Conservation (phyloP, 805 yeast species). For the Yarrowia bubula region DNA sequence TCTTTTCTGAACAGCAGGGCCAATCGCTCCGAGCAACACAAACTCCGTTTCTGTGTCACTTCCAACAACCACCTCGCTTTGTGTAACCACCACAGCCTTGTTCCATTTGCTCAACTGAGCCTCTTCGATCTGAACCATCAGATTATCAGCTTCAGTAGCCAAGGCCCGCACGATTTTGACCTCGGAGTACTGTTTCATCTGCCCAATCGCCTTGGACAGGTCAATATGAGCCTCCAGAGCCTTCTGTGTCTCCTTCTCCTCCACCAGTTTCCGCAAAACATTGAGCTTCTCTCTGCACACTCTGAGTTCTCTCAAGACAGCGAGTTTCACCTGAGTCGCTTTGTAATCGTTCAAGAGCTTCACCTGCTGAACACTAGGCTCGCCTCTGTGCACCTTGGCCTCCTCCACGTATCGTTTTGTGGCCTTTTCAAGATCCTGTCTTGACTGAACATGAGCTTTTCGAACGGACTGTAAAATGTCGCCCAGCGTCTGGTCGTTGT, state of each 20-base stretch:
- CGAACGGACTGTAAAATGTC: constrained; percentile 2
- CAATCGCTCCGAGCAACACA: neutral
- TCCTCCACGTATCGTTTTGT: constrained; percentile 10
- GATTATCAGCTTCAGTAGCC: neutral
- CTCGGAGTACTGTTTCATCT: constrained; percentile 8
- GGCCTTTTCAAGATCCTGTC: neutral
- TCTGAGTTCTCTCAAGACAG: neutral
- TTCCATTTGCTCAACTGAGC: neutral
- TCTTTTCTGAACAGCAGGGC: neutral
- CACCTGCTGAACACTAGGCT: neutral
- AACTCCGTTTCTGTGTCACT: neutral
- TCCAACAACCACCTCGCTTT: neutral
- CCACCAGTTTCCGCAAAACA: neutral
- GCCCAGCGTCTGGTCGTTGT: constrained; percentile 1
- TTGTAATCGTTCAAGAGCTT: constrained; percentile 20
- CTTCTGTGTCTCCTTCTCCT: neutral
- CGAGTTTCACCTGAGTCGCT: constrained; percentile 16
- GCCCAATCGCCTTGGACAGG: neutral
- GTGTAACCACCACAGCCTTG: neutral
- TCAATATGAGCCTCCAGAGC: constrained; percentile 1
- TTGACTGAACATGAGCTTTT: neutral
- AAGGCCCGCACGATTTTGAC: constrained; percentile 18
- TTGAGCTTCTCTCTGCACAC: neutral
- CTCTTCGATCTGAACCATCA: neutral
- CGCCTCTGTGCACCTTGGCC: constrained; percentile 9